Percentiles rank a stretch among this genome's conserved stretches.
Evolutionary conservation across 768 basidiomycete genomes (phyloP).

Genomic region (Amanita inopinata): DNA sequence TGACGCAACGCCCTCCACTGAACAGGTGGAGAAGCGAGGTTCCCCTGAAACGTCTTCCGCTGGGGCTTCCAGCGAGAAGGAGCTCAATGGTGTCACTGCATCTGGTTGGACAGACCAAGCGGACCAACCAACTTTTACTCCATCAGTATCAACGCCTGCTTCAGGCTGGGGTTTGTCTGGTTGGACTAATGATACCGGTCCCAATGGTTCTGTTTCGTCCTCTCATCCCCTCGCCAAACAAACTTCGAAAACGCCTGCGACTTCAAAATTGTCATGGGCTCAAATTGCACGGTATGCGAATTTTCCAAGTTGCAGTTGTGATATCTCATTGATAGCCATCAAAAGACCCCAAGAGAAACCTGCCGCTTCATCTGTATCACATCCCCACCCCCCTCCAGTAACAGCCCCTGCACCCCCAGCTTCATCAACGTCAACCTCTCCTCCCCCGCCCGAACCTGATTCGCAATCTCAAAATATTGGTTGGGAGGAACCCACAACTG

Average conservation of each 20-base stretch:
- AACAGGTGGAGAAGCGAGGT: slow-evolving; percentile 19
- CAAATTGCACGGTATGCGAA: slow-evolving; percentile 61
- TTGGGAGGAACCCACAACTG: slow-evolving; percentile 71
- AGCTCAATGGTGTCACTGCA: slow-evolving; percentile 20
- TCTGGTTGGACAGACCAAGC: slow-evolving; percentile 25
- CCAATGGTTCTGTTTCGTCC: slow-evolving; percentile 28
- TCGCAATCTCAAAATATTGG: slow-evolving; percentile 26
- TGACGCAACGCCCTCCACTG: slow-evolving; percentile 16
- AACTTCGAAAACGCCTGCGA: slow-evolving; percentile 50
- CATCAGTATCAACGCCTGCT: slow-evolving; percentile 23
- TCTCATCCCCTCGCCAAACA: slow-evolving; percentile 23
- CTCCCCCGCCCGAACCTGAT: slow-evolving; percentile 14
- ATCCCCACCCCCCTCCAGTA: slow-evolving; percentile 18
- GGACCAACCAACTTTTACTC: slow-evolving; percentile 22
- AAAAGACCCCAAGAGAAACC: slow-evolving; percentile 63
- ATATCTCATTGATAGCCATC: slow-evolving; percentile 8
- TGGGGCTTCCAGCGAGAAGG: slow-evolving; percentile 18
- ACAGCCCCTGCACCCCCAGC: slow-evolving; percentile 25
- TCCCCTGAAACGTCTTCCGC: slow-evolving; percentile 12
- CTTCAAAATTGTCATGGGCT: slow-evolving; percentile 78
- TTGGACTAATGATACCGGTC: slow-evolving; percentile 25
- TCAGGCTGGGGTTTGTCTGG: slow-evolving; percentile 25
- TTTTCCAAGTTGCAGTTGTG: slow-evolving; percentile 4
- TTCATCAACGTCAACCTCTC: slow-evolving; percentile 3
- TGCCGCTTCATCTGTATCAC: slow-evolving; percentile 26